Conservation (phyloP, 2,329 filamentous ascomycete species). For the Dothistroma pini region DNA sequence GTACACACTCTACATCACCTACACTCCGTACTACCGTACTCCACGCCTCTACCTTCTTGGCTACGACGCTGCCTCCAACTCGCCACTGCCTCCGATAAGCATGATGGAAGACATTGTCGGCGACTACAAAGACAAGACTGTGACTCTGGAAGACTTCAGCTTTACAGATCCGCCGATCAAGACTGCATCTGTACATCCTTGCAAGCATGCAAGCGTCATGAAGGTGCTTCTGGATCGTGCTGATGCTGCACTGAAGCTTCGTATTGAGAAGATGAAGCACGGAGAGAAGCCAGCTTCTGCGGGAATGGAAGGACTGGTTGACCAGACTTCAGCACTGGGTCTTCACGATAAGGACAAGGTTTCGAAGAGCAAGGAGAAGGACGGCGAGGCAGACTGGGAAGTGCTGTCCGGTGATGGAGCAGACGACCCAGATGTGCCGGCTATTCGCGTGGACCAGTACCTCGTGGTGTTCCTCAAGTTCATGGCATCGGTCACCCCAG, state of each 20-base stretch:
- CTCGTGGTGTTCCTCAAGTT: slow-evolving; percentile 84
- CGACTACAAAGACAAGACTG: slow-evolving; percentile 97
- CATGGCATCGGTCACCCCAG: slow-evolving; percentile 73
- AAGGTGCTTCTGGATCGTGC: slow-evolving; percentile 94
- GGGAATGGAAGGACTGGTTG: slow-evolving; percentile 82
- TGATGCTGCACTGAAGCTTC: slow-evolving; percentile 85
- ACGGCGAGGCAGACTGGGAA: slow-evolving; percentile 60
- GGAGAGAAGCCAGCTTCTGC: slow-evolving; percentile 49
- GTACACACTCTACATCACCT: slow-evolving; percentile 99
- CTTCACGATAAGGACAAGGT: slow-evolving; percentile 56
- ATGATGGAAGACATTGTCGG: slow-evolving; percentile 98
- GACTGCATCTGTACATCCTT: slow-evolving; percentile 95
- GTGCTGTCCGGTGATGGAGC: slow-evolving; percentile 51
- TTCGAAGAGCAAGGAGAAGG: slow-evolving; percentile 40
- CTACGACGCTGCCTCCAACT: slow-evolving; percentile 60
- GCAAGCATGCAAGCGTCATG: slow-evolving; percentile 97
- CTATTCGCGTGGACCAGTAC: slow-evolving; percentile 84
- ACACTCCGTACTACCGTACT: slow-evolving; percentile 93
- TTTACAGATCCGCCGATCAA: slow-evolving; percentile 90
- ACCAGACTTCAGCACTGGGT: slow-evolving; percentile 61
- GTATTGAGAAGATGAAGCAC: slow-evolving; percentile 71
- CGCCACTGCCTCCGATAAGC: slow-evolving; percentile 73
- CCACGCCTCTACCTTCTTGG: slow-evolving; percentile 93
- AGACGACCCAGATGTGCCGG: slow-evolving; percentile 67
- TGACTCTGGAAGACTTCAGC: slow-evolving; percentile 95